Evolutionary conservation across 202 grass and related monocot genomes (phyloP), one percentile per base, ranked within the genome.

Genomic region (Hordeum pubiflorum): DNA sequence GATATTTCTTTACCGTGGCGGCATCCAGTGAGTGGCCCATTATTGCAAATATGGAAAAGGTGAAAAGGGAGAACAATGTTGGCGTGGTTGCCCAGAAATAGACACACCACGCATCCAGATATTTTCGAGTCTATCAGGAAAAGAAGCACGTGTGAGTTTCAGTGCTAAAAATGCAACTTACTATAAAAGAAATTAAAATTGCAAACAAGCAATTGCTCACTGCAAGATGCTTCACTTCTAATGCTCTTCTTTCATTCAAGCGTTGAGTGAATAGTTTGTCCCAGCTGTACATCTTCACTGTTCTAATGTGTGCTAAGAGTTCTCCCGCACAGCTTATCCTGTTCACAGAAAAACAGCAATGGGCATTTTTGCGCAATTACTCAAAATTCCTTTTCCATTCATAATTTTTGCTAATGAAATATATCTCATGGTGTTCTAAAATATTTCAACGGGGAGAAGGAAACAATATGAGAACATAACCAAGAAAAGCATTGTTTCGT

Each of bases 61-160:
- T 97, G 69, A 79, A 94, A 61, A 97, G 86, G 67, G 95, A 97
- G 88, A 97, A 97, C 48, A 97, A 69, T 69, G 95, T 97, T 18
- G 95, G 95, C 3, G 95, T 97, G 22, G 90, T 97, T 81, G 95
- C 95, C 95, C 92, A 97, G 86, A 97, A 97, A 58, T 94, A 97
- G 3, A 97, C 95, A 86, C 95, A 97, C 95, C 92, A 97, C 40
- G 95, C 95, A 77, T 97, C 95, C 77, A 97, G 86, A 89, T 97
- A 97, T 87, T 97, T 97, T 59, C 89, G 87, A 86, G 92, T 97
- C 95, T 97, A 33, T 27, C 17, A 63, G 40, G 76, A 79, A 79
- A 82, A 68, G 61, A 88, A 54, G 34, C 46, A 62, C 17, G 64
- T 67, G 67, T 75, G 59, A 87, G 67, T 83, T 74, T 18, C 24